phyloP scores from a whole-genome alignment of 108 stramenopile species.

The Heterococcus sp. region DNA sequence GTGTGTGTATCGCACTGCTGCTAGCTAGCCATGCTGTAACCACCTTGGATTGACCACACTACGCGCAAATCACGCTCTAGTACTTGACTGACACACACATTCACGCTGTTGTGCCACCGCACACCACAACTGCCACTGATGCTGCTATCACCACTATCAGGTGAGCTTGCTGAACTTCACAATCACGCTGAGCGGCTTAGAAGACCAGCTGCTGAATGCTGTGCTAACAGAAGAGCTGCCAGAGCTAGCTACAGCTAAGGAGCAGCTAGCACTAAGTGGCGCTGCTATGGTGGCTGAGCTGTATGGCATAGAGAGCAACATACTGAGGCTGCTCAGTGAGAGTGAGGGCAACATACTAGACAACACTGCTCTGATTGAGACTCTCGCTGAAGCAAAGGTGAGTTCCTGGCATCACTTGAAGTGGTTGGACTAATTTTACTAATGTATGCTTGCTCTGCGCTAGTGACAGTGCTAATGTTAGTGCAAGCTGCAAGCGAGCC shows the following conservation, averaged over 20 bases:
- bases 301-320: constrained; percentile 56
- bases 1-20: too few species aligned
- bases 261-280: neutral
- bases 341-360: constrained; percentile 58
- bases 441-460: too few species aligned
- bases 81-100: too few species aligned
- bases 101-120: too few species aligned
- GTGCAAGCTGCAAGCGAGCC: too few species aligned
- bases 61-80: too few species aligned
- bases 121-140: too few species aligned
- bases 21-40: too few species aligned
- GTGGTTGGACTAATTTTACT: too few species aligned
- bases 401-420: too few species aligned
- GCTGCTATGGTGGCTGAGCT: constrained; percentile 45
- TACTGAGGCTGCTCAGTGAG: constrained; percentile 46
- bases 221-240: constrained; percentile 41
- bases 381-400: constrained; percentile 52
- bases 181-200: constrained; percentile 63
- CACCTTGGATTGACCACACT: too few species aligned
- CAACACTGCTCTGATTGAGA: constrained; percentile 52
- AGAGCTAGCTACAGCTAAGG: constrained; percentile 58
- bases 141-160: neutral
- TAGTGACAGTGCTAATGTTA: too few species aligned
- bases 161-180: constrained; percentile 68
- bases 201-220: constrained; percentile 66